phyloP scores from a whole-genome alignment of 1,284 basidiomycete species.

The Malassezia sympodialis region DNA sequence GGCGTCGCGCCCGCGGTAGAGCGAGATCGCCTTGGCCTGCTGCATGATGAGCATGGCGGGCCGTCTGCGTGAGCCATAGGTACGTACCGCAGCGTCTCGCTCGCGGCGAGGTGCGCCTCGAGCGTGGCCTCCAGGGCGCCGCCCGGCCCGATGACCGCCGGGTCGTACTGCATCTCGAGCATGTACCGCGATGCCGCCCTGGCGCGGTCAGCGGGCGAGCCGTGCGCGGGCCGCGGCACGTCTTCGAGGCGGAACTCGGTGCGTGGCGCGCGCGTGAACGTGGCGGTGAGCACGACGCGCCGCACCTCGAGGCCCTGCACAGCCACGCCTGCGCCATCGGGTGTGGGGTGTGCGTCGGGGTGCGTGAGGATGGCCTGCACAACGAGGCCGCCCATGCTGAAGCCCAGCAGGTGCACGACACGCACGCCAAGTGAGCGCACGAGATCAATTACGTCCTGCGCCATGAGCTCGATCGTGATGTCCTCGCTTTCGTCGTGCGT shows the following conservation, averaged over 20 bases:
- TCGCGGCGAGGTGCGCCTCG: background rate
- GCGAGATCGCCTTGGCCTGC: conserved; percentile 21
- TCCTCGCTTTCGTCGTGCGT: conserved; percentile 26
- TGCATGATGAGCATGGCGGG: conserved; percentile 16
- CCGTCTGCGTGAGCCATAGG: conserved; percentile 5
- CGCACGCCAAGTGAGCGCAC: conserved; percentile 19
- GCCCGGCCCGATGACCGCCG: conserved; percentile 16
- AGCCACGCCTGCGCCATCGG: conserved; percentile 4
- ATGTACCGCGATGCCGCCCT: conserved; percentile 22
- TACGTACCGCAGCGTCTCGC: background rate
- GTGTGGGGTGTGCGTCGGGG: conserved; percentile 10
- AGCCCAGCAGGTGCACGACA: conserved; percentile 33
- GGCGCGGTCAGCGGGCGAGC: conserved; percentile 17
- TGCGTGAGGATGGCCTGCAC: conserved; percentile 29
- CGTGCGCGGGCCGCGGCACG: conserved; percentile 5
- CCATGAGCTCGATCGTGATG: conserved; percentile 31
- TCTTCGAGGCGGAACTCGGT: conserved; percentile 22
- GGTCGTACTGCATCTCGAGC: conserved; percentile 36
- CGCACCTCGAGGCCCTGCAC: conserved; percentile 22
- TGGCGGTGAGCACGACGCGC: conserved; percentile 30
- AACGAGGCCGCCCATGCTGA: conserved; percentile 44
- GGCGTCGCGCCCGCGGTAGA: conserved; percentile 16
- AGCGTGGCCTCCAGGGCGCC: conserved; percentile 1
- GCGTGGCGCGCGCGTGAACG: conserved; percentile 38
- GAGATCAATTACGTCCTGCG: conserved; percentile 30